Evolutionary conservation across 305 asterid species (phyloP).

Genomic region (Rubia peregrina): DNA sequence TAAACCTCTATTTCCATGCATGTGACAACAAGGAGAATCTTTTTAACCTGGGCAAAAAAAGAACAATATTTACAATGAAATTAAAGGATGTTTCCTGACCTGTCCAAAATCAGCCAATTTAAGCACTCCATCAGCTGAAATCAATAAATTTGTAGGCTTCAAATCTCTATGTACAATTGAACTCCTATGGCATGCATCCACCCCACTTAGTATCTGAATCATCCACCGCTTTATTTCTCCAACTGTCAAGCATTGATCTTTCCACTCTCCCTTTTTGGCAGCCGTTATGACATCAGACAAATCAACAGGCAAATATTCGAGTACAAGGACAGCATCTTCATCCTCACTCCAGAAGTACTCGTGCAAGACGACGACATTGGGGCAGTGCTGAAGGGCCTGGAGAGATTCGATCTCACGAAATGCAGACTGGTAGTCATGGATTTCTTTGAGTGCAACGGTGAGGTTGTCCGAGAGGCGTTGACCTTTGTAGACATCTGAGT

Average conservation of each 20-base stretch:
- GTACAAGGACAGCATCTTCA: slow-evolving; percentile 89
- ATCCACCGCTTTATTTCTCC: slow-evolving; percentile 87
- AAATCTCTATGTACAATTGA: slow-evolving; percentile 79
- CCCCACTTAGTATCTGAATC: slow-evolving; percentile 65
- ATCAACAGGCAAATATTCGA: slow-evolving; percentile 78
- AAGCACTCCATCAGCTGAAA: slow-evolving; percentile 74
- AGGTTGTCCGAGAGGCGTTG: slow-evolving; percentile 67
- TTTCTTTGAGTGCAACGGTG: slow-evolving; percentile 75
- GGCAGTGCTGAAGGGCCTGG: slow-evolving; percentile 56
- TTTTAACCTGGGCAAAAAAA: background rate
- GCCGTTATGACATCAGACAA: slow-evolving; percentile 55
- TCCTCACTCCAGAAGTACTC: slow-evolving; percentile 93
- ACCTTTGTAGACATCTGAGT: slow-evolving; percentile 86
- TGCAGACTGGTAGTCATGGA: slow-evolving; percentile 88
- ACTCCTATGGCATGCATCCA: slow-evolving; percentile 76
- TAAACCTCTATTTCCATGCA: background rate
- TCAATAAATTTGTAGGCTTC: slow-evolving; percentile 84
- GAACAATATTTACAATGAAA: background rate
- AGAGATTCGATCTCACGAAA: slow-evolving; percentile 82
- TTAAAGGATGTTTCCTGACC: slow-evolving; percentile 25
- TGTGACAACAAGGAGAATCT: background rate
- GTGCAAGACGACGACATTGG: slow-evolving; percentile 58
- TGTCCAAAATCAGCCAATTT: slow-evolving; percentile 97
- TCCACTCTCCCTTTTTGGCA: slow-evolving; percentile 40
- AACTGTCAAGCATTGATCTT: slow-evolving; percentile 48